Percentiles rank a stretch among this genome's conserved stretches.
Evolutionary conservation across 2,329 filamentous ascomycete species (phyloP).

Genomic region (Rhytidhysteron rufulum): DNA sequence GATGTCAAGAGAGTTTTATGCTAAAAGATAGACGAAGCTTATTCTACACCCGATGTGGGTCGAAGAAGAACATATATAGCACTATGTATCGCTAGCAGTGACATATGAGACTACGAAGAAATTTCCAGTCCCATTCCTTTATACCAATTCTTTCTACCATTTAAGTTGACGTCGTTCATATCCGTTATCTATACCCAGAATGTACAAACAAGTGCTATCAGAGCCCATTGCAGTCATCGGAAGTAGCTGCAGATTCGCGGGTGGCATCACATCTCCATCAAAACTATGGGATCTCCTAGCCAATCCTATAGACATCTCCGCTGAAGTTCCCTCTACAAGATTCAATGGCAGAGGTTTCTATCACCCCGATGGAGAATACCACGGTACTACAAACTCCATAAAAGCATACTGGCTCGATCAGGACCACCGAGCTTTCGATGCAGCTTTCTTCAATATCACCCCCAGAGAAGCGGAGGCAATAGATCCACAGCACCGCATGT

Average conservation of each 20-base stretch:
- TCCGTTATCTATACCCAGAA: no score
- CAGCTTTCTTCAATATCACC: slow-evolving; percentile 15
- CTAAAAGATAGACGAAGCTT: no score
- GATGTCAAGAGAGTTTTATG: no score
- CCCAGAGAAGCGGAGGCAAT: slow-evolving; percentile 9
- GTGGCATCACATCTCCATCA: neutral
- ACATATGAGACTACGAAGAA: no score
- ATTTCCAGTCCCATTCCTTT: no score
- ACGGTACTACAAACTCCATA: slow-evolving; percentile 1
- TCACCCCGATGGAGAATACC: slow-evolving; percentile 22
- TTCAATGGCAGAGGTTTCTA: slow-evolving; percentile 30
- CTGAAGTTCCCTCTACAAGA: slow-evolving; percentile 4
- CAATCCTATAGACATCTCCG: neutral
- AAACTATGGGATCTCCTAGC: neutral
- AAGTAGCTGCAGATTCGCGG: neutral
- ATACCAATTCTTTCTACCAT: no score
- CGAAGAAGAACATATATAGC: no score
- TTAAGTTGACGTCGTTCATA: no score
- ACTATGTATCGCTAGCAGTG: no score
- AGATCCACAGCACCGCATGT: slow-evolving; percentile 13
- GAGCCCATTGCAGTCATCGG: neutral
- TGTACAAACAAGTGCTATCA: neutral
- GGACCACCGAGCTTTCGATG: slow-evolving; percentile 24
- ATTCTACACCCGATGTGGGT: no score
- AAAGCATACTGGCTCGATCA: slow-evolving; percentile 14